Percentiles rank a stretch among this genome's conserved stretches.
These are phyloP conservation scores for Stachybotrys chartarum DNA, from an alignment of 2,329 filamentous ascomycete genomes.

Conservation along the genomic window DNA sequence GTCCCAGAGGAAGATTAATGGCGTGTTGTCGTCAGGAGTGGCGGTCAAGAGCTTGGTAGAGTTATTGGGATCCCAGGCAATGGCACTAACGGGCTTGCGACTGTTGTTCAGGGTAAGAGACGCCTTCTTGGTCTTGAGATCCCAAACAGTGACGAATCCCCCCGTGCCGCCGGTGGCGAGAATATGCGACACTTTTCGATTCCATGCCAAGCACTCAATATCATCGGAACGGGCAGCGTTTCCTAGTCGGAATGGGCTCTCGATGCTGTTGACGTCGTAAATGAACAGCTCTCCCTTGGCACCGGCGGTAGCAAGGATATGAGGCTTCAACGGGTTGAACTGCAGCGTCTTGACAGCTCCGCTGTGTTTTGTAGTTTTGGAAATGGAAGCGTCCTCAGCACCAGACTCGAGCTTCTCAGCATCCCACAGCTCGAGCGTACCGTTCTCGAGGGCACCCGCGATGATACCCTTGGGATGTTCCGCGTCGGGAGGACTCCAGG, in stretches of 20 bases:
- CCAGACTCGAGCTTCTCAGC: conserved; percentile 60
- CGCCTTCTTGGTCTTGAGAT: conserved; percentile 96
- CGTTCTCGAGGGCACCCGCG: conserved; percentile 91
- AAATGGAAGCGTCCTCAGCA: conserved; percentile 68
- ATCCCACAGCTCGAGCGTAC: conserved; percentile 89
- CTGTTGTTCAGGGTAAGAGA: conserved; percentile 94
- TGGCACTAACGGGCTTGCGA: conserved; percentile 87
- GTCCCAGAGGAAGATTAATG: conserved; percentile 89
- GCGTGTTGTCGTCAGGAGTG: conserved; percentile 80
- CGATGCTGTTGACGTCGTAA: conserved; percentile 86
- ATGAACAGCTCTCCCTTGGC: conserved; percentile 95
- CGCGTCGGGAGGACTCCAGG: conserved; percentile 79
- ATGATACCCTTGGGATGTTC: conserved; percentile 81
- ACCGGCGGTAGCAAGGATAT: conserved; percentile 86
- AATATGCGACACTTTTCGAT: conserved; percentile 95
- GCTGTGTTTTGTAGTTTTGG: conserved; percentile 81
- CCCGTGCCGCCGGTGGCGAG: conserved; percentile 87
- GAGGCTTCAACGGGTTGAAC: conserved; percentile 89
- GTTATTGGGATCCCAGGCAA: conserved; percentile 95
- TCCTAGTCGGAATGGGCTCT: conserved; percentile 81
- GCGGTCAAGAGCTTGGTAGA: conserved; percentile 91
- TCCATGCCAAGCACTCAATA: conserved; percentile 96
- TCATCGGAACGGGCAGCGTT: conserved; percentile 87
- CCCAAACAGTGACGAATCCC: conserved; percentile 97
- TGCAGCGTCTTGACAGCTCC: conserved; percentile 91